A percentile compares a stretch with the other conserved stretches of the same genome.
These are phyloP conservation scores for Backusella morwellensis DNA, from an alignment of 192 early-diverging fungal genomes.

Conservation along the genomic window DNA sequence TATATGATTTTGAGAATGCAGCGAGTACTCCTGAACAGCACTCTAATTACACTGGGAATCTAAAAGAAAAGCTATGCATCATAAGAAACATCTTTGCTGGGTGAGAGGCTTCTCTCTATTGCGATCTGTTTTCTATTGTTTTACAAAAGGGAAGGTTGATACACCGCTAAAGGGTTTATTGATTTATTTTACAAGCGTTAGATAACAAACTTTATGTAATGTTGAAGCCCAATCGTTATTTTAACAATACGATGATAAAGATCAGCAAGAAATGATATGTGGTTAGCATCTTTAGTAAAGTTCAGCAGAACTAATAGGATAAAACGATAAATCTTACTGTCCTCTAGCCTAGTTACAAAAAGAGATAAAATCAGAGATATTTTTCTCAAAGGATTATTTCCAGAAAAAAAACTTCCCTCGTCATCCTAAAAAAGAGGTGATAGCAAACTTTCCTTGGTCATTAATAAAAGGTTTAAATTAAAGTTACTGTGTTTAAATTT, in stretches of 20 bases:
- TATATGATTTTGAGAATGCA: not conserved
- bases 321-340: not conserved
- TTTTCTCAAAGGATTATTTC: not conserved
- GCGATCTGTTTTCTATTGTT: not conserved
- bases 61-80: too few relatives aligned
- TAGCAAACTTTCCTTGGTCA: not conserved
- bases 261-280: not conserved
- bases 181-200: not conserved
- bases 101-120: not conserved
- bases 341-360: not conserved
- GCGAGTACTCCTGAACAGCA: not conserved
- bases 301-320: not conserved
- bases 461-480: not conserved
- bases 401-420: not conserved
- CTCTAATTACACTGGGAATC: not conserved
- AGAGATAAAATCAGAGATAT: not conserved
- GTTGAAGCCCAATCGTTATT: not conserved
- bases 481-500: slow-evolving; percentile 1
- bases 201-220: not conserved
- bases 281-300: not conserved
- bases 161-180: too few relatives aligned
- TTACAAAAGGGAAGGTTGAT: not conserved
- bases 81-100: too few relatives aligned
- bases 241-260: not conserved
- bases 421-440: not conserved